A percentile compares a stretch with the other conserved stretches of the same genome.
Conservation (phyloP, 2,329 filamentous ascomycete genomes). For the Hypoxylon sp. region DNA sequence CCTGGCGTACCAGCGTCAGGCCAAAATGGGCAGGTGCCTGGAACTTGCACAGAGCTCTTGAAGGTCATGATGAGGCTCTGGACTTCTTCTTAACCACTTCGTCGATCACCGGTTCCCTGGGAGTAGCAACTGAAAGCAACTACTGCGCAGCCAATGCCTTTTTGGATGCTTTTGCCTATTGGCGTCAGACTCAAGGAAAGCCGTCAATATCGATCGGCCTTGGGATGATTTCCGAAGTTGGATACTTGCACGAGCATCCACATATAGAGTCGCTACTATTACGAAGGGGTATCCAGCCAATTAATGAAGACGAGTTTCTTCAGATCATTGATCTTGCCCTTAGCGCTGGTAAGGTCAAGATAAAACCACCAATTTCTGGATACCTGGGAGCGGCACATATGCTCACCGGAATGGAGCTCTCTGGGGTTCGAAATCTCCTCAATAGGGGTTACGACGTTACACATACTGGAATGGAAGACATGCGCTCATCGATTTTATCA, state of each 20-base stretch:
- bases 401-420: conserved; percentile 37
- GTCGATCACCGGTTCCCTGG: conserved; percentile 44
- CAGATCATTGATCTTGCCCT: conserved; percentile 10
- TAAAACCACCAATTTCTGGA: too few species aligned
- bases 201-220: conserved; percentile 36
- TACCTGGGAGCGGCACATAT: conserved; percentile 36
- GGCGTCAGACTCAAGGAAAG: conserved; percentile 42
- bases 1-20: conserved; percentile 39
- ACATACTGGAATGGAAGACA: conserved; percentile 13
- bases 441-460: conserved; percentile 34
- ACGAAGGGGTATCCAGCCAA: not conserved
- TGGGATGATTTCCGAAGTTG: conserved; percentile 48
- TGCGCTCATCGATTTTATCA: conserved; percentile 9
- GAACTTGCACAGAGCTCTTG: conserved; percentile 39
- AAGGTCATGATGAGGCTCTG: conserved; percentile 25
- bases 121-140: conserved; percentile 46
- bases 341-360: too few species aligned
- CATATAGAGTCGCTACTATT: conserved; percentile 24
- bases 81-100: conserved; percentile 48
- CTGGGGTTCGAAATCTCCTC: conserved; percentile 18
- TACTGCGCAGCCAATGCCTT: conserved; percentile 52
- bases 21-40: conserved; percentile 39
- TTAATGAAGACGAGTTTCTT: not conserved
- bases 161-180: conserved; percentile 47
- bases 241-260: conserved; percentile 45